Evolutionary conservation across 257 asterid species (phyloP), one percentile per base, ranked within the genome.

Genomic region (Verbascum thapsus): DNA sequence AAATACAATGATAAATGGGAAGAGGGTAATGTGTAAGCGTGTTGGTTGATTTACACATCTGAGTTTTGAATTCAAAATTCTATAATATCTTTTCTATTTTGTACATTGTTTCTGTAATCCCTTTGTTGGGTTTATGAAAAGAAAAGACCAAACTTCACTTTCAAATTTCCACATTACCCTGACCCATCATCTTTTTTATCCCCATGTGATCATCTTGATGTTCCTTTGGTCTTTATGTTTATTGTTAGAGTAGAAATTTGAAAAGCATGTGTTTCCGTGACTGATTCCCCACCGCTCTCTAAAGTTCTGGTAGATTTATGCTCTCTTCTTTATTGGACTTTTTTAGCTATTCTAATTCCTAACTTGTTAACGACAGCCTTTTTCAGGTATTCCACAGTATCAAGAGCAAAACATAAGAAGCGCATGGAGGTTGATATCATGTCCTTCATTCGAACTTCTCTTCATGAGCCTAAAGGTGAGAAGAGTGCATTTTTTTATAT

Each of bases 321-420:
- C 26, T 68, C 42, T 72, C 37, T 49, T 11, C 26, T 63, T 40
- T 50, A 34, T 63, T 68, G 63, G 66, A 69, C 37, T 48, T 68
- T n/a, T 78, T 38, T 38, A 53, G 69, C 59, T 35, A 64, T 72
- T 74, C 80, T 81, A 66, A 85, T 81, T 79, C 76, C 80, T 81
- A 66, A 85, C 82, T 79, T 81, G 74, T 69, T 47, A 62, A 64
- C 68, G 88, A 69, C 82, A 80, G 92, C 82, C 75, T 57, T 67
- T 83, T 82, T 74, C 98, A 88, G 98, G 86, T 86, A 80, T 77
- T 82, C 90, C 17, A 75, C 95, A 38, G 53, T 74, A 37, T 49
- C 88, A 26, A 62, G 74, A 61, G 58, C 65, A 49, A 63, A 70
- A 38, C 68, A 8, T 42, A 64, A 72, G 60, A 56, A 38, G 45